A percentile compares a stretch with the other conserved stretches of the same genome.
Evolutionary conservation across 2,329 filamentous ascomycete species (phyloP).

Genomic region (Diaporthe helianthi): DNA sequence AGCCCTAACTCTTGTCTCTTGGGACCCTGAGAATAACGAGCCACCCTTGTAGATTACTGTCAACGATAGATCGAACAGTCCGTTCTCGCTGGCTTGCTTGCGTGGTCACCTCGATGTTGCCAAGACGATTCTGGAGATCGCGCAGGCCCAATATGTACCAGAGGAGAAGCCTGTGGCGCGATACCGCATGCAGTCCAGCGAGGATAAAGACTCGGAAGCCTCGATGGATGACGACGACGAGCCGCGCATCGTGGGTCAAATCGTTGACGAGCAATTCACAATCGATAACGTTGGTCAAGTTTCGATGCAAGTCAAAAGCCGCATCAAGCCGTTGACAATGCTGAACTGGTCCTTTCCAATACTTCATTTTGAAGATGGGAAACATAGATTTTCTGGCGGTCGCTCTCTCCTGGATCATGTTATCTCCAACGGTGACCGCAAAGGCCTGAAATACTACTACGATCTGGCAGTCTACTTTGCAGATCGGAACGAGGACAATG

Average conservation of each 20-base stretch:
- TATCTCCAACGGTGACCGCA: constrained; percentile 59
- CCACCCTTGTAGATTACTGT: constrained; percentile 71
- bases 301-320: constrained; percentile 72
- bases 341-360: constrained; percentile 51
- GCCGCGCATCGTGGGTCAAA: constrained; percentile 57
- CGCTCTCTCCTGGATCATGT: constrained; percentile 51
- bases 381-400: constrained; percentile 38
- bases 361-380: constrained; percentile 44
- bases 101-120: constrained; percentile 71
- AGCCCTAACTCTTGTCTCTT: constrained; percentile 64
- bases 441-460: constrained; percentile 64
- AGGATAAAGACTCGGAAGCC: constrained; percentile 49
- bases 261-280: constrained; percentile 73
- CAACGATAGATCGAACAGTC: constrained; percentile 55
- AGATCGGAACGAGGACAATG: constrained; percentile 46
- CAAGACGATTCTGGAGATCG: constrained; percentile 72
- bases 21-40: constrained; percentile 60
- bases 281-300: constrained; percentile 78
- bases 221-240: constrained; percentile 47
- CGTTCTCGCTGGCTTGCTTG: constrained; percentile 73
- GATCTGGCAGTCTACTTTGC: constrained; percentile 57
- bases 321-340: constrained; percentile 60
- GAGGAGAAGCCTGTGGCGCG: constrained; percentile 58
- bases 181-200: constrained; percentile 53
- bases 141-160: constrained; percentile 70